Evolutionary conservation across 805 yeast genomes (phyloP).

Genomic region (Schizosaccharomyces japonicus): DNA sequence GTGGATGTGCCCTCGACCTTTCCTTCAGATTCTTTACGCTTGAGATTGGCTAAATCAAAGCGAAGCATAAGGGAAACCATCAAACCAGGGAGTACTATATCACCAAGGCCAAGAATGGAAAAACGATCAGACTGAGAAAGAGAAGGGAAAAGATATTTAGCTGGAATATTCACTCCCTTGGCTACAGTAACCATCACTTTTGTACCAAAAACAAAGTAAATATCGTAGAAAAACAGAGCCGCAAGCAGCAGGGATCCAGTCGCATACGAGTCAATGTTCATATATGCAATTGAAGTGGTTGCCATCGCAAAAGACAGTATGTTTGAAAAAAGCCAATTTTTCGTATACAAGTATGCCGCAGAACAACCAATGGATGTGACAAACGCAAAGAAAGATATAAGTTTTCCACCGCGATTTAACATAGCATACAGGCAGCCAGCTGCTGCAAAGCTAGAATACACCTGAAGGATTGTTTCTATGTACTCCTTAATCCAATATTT

Average conservation of each 20-base stretch:
- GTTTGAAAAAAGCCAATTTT: conserved; percentile 28
- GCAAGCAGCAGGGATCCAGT: conserved; percentile 24
- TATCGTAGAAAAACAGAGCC: conserved; percentile 36
- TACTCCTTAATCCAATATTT: neutral
- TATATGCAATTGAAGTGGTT: conserved; percentile 20
- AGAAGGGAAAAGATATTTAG: conserved; percentile 25
- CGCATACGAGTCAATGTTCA: conserved; percentile 23
- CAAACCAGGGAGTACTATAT: conserved; percentile 36
- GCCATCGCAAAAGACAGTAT: conserved; percentile 22
- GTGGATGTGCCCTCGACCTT: no score
- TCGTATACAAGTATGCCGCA: conserved; percentile 12
- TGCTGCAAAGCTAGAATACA: neutral
- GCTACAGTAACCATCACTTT: conserved; percentile 43
- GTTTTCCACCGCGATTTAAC: conserved; percentile 3
- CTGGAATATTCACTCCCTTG: conserved; percentile 29
- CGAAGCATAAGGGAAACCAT: conserved; percentile 30
- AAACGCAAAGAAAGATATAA: conserved; percentile 9
- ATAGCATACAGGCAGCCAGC: neutral
- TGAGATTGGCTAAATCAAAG: conserved; percentile 26
- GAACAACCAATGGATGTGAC: conserved; percentile 10
- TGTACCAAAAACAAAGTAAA: conserved; percentile 42
- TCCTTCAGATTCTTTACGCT: conserved; percentile 16
- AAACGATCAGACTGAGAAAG: neutral
- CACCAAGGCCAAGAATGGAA: conserved; percentile 37
- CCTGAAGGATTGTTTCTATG: neutral